phyloP scores from a whole-genome alignment of 192 early-diverging fungal species.

The Umbelopsis vinacea region DNA sequence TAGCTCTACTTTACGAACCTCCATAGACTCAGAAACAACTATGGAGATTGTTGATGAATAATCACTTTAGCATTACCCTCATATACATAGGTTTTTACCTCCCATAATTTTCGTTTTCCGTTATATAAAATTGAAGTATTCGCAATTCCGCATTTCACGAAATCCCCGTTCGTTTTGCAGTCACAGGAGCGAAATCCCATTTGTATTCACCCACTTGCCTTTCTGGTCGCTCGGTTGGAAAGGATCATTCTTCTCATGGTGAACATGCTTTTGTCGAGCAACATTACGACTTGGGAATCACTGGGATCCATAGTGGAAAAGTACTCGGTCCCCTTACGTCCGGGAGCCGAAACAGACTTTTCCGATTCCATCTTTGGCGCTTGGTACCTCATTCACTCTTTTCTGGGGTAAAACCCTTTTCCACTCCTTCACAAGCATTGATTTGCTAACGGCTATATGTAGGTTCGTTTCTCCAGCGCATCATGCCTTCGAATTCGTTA shows the following conservation, averaged over 20 bases:
- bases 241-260: neutral
- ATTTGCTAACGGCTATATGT: neutral
- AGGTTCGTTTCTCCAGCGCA: conserved; percentile 58
- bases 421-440: neutral
- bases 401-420: neutral
- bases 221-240: no score
- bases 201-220: neutral
- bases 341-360: conserved; percentile 41
- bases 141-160: no score
- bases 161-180: neutral
- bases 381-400: conserved; percentile 34
- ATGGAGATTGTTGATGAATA: conserved; percentile 19
- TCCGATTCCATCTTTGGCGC: conserved; percentile 45
- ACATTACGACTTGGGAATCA: conserved; percentile 21
- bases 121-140: no score
- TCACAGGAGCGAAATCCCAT: neutral
- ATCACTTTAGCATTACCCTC: neutral
- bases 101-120: no score
- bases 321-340: conserved; percentile 18
- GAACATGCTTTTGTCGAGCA: conserved; percentile 10
- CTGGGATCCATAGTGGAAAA: conserved; percentile 9
- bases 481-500: conserved; percentile 52
- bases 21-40: neutral
- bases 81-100: neutral
- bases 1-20: neutral